These are phyloP conservation scores for Scheffersomyces lignicola DNA, from an alignment of 1,139 yeast genomes.

Conservation along the genomic window DNA sequence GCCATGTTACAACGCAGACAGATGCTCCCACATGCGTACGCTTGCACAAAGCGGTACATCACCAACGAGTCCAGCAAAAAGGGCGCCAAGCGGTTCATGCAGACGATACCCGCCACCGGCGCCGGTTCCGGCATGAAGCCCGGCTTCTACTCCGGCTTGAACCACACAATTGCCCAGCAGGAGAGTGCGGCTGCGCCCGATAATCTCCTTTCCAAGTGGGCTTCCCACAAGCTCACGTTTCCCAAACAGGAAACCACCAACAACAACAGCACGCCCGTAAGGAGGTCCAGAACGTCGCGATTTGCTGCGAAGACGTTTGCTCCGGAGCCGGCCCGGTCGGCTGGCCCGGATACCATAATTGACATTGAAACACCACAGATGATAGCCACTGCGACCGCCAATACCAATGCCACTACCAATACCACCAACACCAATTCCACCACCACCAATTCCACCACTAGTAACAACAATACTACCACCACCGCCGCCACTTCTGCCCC, in stretches of 20 bases:
- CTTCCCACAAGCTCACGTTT: constrained; percentile 18
- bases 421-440: constrained; percentile 6
- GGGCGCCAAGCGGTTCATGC: constrained; percentile 40
- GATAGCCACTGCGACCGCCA: constrained; percentile 9
- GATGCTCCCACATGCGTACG: neutral
- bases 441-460: constrained; percentile 7
- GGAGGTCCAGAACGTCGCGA: constrained; percentile 42
- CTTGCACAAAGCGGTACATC: constrained; percentile 17
- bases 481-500: constrained; percentile 10
- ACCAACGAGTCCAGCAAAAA: constrained; percentile 28
- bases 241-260: constrained; percentile 11
- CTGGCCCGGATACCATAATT: constrained; percentile 6
- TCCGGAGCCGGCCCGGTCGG: constrained; percentile 9
- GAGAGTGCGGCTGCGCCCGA: constrained; percentile 13
- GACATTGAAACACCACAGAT: constrained; percentile 8
- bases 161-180: constrained; percentile 10
- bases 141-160: constrained; percentile 31
- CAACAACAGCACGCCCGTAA: constrained; percentile 18
- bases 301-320: constrained; percentile 22
- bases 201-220: constrained; percentile 20
- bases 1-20: constrained; percentile 1
- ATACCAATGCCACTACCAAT: constrained; percentile 7
- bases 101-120: constrained; percentile 36
- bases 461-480: constrained; percentile 10
- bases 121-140: constrained; percentile 14